Evolutionary conservation across 352 stramenopile species (phyloP).

Genomic region (Pythium phragmiticola): DNA sequence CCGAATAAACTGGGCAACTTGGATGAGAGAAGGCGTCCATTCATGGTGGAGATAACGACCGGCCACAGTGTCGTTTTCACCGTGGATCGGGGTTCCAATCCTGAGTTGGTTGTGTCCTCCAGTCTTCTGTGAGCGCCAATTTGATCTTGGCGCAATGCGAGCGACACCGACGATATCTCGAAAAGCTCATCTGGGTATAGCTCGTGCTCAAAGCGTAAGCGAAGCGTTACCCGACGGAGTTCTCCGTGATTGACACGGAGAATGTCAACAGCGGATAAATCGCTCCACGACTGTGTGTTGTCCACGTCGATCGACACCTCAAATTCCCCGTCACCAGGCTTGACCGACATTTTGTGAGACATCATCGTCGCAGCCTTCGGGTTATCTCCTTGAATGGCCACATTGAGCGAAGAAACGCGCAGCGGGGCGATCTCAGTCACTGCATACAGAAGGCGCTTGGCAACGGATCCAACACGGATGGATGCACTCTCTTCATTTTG

Average conservation of each 20-base stretch:
- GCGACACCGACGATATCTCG: background rate
- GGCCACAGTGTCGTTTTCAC: constrained; percentile 15
- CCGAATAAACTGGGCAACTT: constrained; percentile 9
- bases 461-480: constrained; percentile 3
- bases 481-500: background rate
- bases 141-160: background rate
- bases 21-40: background rate
- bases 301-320: background rate
- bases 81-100: background rate
- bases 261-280: constrained; percentile 6
- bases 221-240: background rate
- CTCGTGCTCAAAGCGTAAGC: constrained; percentile 13
- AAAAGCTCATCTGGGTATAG: constrained; percentile 11
- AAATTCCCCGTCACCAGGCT: constrained; percentile 1
- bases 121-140: background rate
- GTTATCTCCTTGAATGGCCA: background rate
- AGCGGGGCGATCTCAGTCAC: background rate
- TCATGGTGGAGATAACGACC: constrained; percentile 4
- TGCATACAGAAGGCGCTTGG: background rate
- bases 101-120: background rate
- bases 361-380: background rate
- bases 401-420: background rate
- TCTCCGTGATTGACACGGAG: background rate
- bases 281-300: background rate
- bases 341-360: background rate